A percentile compares a stretch with the other conserved stretches of the same genome.
Conservation (phyloP, 2,329 filamentous ascomycete genomes). For the Allantophomopsis lycopodina region DNA sequence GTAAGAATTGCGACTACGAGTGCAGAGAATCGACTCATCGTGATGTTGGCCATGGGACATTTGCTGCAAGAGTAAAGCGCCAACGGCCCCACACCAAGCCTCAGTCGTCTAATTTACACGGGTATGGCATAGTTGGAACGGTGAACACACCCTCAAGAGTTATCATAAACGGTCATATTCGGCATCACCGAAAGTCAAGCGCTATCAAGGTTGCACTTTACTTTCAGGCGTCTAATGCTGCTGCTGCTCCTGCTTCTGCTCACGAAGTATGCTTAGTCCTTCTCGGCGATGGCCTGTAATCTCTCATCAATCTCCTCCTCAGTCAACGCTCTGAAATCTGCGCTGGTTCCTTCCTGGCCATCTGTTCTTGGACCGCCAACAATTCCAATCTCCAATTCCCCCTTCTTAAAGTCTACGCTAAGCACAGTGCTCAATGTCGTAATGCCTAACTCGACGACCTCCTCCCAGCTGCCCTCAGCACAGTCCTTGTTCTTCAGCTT, state of each 20-base stretch:
- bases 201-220: too few species aligned
- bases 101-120: too few species aligned
- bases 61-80: too few species aligned
- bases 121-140: too few species aligned
- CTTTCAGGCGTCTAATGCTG: too few species aligned
- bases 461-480: conserved; percentile 87
- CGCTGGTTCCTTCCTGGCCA: conserved; percentile 68
- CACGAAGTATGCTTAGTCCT: conserved; percentile 52
- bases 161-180: too few species aligned
- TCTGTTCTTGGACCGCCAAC: conserved; percentile 77
- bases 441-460: conserved; percentile 94
- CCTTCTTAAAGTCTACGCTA: conserved; percentile 99
- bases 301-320: conserved; percentile 98
- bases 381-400: conserved; percentile 94
- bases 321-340: conserved; percentile 74
- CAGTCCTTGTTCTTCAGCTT: conserved; percentile 98
- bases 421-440: conserved; percentile 89
- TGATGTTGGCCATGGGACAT: too few species aligned
- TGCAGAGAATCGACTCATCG: too few species aligned
- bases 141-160: too few species aligned
- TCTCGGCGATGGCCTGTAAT: conserved; percentile 95
- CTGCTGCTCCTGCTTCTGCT: background rate
- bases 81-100: too few species aligned
- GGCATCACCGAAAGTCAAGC: too few species aligned
- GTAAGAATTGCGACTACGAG: too few species aligned